Base-by-base conservation (phyloP, 2,329 filamentous ascomycete species). In the Coniochaeta ligniaria region DNA sequence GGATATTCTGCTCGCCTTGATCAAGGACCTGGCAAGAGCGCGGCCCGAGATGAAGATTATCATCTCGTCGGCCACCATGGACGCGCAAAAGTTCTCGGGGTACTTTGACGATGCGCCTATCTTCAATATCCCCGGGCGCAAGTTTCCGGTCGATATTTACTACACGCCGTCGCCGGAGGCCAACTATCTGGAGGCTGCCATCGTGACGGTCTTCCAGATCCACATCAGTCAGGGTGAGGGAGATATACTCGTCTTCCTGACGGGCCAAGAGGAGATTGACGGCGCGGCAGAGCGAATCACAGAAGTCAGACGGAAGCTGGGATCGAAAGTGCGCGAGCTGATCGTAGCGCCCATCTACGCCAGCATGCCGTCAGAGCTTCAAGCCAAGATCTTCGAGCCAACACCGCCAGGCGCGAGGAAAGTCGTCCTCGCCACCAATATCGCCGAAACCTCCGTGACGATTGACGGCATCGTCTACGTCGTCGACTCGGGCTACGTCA, bases 381-480 rank as follows among this genome's bases (percentile, higher is more conserved):
- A 99, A 71, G 85, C 89, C 56, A 94, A 94, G 71, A 96, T 98
- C 65, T 99, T 99, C 69, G 92, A 96, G 68, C 92, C 93, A 0
- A 96, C 94, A 0, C 94, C 95, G 0, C 85, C 89, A 0, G 88
- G 88, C 20, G 88, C 90, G 0, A 84, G 95, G 31, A 99, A 98
- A 71, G 92, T 98, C 0, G 92, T 99, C 0, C 77, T 98, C 41
- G 92, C 94, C 0, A 98, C 95, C 2, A 99, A 99, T 71, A 98
- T 99, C 73, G 95, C 95, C 2, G 95, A 99, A 73, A 99, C 95
- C 0, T 92, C 87, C 78, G 77, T 99, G 69, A 99, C 95, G 0
- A 96, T 99, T 61, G 93, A 98, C 71, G 94, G 93, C 17, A 96
- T 98, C 62, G 90, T 94, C 9, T 97, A 96, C 71, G 95, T 98